Base-by-base conservation (phyloP, 192 early-diverging fungal genomes). In the Backusella westeae region DNA sequence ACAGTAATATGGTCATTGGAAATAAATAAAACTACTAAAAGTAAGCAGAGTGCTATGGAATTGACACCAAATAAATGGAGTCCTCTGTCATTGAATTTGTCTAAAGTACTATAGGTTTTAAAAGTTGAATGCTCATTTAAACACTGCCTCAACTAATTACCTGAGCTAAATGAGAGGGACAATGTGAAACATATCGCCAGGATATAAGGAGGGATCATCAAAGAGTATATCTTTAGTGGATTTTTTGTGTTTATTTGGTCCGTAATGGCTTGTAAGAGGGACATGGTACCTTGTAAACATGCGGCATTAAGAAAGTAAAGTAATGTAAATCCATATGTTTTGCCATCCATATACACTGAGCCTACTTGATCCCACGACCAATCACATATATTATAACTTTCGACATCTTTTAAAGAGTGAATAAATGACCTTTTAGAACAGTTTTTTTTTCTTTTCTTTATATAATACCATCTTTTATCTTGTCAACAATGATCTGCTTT, bases 171-270 rank as follows among this genome's bases (percentile, higher is more conserved):
- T 1, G 41, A 26, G 10, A 75, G 52, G 6, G 56, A 44, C 4
- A 72, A 29, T 4, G 56, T 75, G 1, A 29, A 68, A 9, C 69
- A 49, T 15, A 70, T 69, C 3, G 75, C 67, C n/a, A 68, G 32
- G 5, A 70, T 69, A 38, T 83, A 86, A 17, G 82, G 82, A 36
- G 85, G 85, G 6, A 78, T 78, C 6, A 80, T 77, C 76, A 86
- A 82, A 15, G 72, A 67, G 23, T 86, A 80, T 0, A 17, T 63
- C 10, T 26, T 19, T 23, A 42, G 42, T 5, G 35, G 23, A 14
- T 63, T 67, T 41, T 65, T 41, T 38, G 56, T 15, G 2, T 65
- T 67, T 39, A 75, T 34, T 46, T 69, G 29, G 35, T 21, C 34
- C 1, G 41, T 49, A 35, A 75, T 75, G 9, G 26, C 26, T 6